Base-by-base conservation (phyloP, 106 monocot species). In the Gastrodia elata region DNA sequence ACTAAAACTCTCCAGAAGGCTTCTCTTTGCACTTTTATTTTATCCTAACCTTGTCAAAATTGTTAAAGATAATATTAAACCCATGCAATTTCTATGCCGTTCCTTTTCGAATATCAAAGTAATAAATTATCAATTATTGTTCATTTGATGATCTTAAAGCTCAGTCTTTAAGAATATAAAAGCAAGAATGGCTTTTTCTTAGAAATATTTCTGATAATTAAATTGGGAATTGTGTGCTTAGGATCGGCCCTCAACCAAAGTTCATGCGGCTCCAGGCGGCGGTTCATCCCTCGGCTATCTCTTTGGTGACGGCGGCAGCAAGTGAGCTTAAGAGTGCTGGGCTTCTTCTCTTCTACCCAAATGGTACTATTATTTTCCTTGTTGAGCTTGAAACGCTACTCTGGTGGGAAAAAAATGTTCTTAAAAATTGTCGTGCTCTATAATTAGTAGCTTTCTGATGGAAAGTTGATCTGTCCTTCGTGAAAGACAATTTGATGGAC, bases 181-280 rank as follows among this genome's bases (percentile, higher is more conserved):
- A n/a, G n/a, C n/a, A n/a, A n/a, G n/a, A n/a, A n/a, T n/a, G n/a
- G n/a, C n/a, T n/a, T n/a, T n/a, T n/a, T n/a, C n/a, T n/a, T n/a
- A n/a, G n/a, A n/a, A n/a, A n/a, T n/a, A n/a, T n/a, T n/a, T n/a
- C n/a, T n/a, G n/a, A n/a, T n/a, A n/a, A n/a, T n/a, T n/a, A n/a
- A n/a, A n/a, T n/a, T n/a, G n/a, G n/a, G n/a, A n/a, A n/a, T n/a
- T n/a, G n/a, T n/a, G n/a, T 61, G 9, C 70, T 52, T 77, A 93
- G 93, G 90, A 91, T 30, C 94, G 94, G 6, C 94, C 94, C 43
- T 88, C 94, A 20, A 94, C 94, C 5, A 94, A 91, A 78, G 94
- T 94, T 37, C 94, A 94, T 56, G 55, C 86, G n/a, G 90, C 90
- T 37, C 94, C 94, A 36, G 94, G 94, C 72, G 94, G 94, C 52